Percentiles rank a stretch among this genome's conserved stretches.
phyloP scores from a whole-genome alignment of 129 eudicot species.

The Escallonia herrerae region DNA sequence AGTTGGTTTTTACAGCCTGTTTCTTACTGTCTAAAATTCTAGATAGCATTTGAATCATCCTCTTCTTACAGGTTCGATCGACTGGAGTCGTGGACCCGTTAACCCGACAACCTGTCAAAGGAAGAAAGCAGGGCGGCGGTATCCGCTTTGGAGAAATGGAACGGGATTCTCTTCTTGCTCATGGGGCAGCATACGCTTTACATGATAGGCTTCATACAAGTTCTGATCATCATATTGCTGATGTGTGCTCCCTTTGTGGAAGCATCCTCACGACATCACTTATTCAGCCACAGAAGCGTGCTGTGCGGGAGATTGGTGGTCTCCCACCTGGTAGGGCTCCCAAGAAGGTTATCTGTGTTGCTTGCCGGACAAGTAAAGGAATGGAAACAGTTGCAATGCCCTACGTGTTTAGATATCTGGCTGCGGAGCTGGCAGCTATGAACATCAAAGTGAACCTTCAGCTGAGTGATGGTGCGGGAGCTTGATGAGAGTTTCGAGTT shows the following conservation, averaged over 20 bases:
- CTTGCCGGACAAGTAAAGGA: conserved; percentile 73
- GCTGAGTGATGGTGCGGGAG: conserved; percentile 40
- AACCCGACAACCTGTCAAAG: conserved; percentile 89
- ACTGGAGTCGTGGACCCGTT: conserved; percentile 79
- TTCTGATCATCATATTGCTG: conserved; percentile 89
- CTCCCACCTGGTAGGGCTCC: conserved; percentile 66
- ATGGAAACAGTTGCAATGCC: conserved; percentile 99
- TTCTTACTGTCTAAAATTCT: too few relatives aligned
- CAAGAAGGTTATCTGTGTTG: conserved; percentile 64
- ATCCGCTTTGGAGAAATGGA: conserved; percentile 97
- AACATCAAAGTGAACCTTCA: conserved; percentile 68
- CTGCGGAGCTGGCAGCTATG: conserved; percentile 93
- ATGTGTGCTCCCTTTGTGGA: conserved; percentile 84
- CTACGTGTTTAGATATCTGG: conserved; percentile 79
- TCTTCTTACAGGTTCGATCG: conserved; percentile 60
- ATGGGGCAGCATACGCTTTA: conserved; percentile 85
- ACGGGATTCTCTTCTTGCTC: conserved; percentile 89
- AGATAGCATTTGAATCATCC: too few relatives aligned
- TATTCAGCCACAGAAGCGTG: conserved; percentile 45
- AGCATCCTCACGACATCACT: conserved; percentile 65
- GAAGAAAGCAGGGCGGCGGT: conserved; percentile 95
- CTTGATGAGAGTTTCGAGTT: too few relatives aligned
- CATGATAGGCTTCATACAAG: conserved; percentile 86
- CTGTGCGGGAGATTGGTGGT: conserved; percentile 37
- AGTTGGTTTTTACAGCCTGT: too few relatives aligned